Percentiles rank a stretch among this genome's conserved stretches.
Conservation (phyloP, 306 rosid species). For the Malus domestica region ASM211411v1 NC_041804.1:21787001-21787500, state of each 20-base stretch:
- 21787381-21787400: not conserved
- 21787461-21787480: conserved; percentile 35
- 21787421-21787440: conserved; percentile 5
- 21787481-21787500: conserved; percentile 13
- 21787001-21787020: conserved; percentile 19
- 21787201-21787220: not conserved
- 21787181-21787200: not conserved
- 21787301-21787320: not conserved
- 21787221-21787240: not conserved
- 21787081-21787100: conserved; percentile 30
- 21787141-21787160: conserved; percentile 35
- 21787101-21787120: conserved; percentile 54
- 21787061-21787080: conserved; percentile 36
- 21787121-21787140: conserved; percentile 51
- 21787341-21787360: not conserved
- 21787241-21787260: not conserved
- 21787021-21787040: conserved; percentile 33
- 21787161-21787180: not conserved
- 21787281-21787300: not conserved
- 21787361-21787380: not conserved
- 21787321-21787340: not conserved
- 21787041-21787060: conserved; percentile 26
- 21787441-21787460: conserved; percentile 31
- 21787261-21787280: not conserved
- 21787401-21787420: not conserved